Conservation (phyloP, 2,329 filamentous ascomycete species). For the Sclerotinia subarctica region DNA sequence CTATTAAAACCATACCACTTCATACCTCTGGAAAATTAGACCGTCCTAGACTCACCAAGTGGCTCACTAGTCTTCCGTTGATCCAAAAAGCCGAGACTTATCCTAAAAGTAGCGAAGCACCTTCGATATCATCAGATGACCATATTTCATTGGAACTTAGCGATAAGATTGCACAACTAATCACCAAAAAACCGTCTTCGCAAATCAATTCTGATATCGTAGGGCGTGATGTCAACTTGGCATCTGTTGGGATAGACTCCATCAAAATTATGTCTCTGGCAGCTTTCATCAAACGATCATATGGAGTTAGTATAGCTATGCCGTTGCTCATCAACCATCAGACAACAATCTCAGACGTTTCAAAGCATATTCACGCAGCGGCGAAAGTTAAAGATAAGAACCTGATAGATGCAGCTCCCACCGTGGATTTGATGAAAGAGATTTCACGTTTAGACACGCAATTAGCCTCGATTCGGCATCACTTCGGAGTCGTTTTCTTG, state of each 20-base stretch:
- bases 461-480: conserved; percentile 5
- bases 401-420: neutral
- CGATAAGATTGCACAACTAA: conserved; percentile 5
- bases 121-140: conserved; percentile 1
- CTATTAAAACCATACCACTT: conserved; percentile 36
- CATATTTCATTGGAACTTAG: conserved; percentile 8
- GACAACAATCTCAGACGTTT: conserved; percentile 17
- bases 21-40: conserved; percentile 39
- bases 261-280: conserved; percentile 23
- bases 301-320: conserved; percentile 9
- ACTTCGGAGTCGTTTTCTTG: conserved; percentile 4
- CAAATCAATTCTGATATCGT: conserved; percentile 2
- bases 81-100: neutral
- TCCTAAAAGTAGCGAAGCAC: neutral
- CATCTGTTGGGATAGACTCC: conserved; percentile 20
- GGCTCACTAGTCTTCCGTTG: conserved; percentile 8
- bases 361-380: conserved; percentile 5
- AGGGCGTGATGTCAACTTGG: conserved; percentile 13
- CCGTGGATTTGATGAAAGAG: conserved; percentile 12
- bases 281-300: conserved; percentile 19
- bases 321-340: conserved; percentile 15
- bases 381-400: neutral
- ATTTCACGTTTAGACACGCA: neutral
- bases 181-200: neutral
- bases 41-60: conserved; percentile 38